Conservation (phyloP, 768 basidiomycete genomes). For the Hygrophoropsis aurantiaca region DNA sequence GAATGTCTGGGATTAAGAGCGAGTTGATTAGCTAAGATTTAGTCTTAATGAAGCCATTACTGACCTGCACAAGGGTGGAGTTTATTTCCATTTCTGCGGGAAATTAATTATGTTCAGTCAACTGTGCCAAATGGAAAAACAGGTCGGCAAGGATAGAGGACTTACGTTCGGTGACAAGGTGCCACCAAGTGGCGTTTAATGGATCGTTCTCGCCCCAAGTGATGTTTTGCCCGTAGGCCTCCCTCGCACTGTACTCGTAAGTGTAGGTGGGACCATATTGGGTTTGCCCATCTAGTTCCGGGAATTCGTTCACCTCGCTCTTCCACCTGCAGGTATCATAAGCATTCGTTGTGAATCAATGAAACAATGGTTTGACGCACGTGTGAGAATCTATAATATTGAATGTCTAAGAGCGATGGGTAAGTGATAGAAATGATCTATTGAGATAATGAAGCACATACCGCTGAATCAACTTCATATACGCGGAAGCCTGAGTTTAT, state of each 20-base stretch:
- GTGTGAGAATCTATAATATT: slow-evolving; percentile 75
- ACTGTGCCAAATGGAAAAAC: neutral
- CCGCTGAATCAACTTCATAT: slow-evolving; percentile 39
- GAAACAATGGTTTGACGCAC: slow-evolving; percentile 35
- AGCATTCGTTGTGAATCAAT: neutral
- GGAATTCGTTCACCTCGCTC: slow-evolving; percentile 58
- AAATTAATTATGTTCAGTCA: neutral
- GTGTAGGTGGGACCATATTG: slow-evolving; percentile 56
- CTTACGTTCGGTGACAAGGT: slow-evolving; percentile 67
- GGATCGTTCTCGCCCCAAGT: slow-evolving; percentile 64
- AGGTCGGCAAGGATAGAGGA: neutral
- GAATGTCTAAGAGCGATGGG: slow-evolving; percentile 50
- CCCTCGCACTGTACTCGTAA: slow-evolving; percentile 67
- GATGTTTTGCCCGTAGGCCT: slow-evolving; percentile 54
- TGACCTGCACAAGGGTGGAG: slow-evolving; percentile 20
- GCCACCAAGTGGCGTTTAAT: slow-evolving; percentile 80
- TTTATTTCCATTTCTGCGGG: slow-evolving; percentile 22
- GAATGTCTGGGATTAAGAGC: slow-evolving; percentile 44
- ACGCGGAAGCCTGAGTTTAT: slow-evolving; percentile 70
- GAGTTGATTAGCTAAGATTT: no score
- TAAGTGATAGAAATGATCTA: neutral
- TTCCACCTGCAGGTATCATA: slow-evolving; percentile 48
- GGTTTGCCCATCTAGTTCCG: slow-evolving; percentile 53
- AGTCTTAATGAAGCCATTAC: slow-evolving; percentile 1
- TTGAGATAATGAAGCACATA: slow-evolving; percentile 9